These are phyloP conservation scores for Trichoderma arundinaceum DNA, from an alignment of 2,329 filamentous ascomycete genomes.

Conservation along the genomic window DNA sequence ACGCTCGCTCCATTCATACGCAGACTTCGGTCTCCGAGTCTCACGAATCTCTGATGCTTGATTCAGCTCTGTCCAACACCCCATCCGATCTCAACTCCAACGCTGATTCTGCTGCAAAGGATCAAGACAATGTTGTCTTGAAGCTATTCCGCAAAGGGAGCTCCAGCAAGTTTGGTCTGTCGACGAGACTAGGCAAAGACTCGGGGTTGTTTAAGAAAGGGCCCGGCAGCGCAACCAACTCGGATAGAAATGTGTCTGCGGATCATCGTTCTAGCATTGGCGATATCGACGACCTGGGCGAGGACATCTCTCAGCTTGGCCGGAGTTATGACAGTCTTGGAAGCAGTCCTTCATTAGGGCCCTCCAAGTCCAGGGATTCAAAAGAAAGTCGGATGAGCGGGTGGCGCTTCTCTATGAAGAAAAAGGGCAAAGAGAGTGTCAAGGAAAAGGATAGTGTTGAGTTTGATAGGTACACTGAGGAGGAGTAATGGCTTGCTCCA, in stretches of 20 bases:
- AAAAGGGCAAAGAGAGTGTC: conserved; percentile 58
- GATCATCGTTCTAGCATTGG: conserved; percentile 64
- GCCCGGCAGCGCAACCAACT: conserved; percentile 61
- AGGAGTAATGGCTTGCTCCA: conserved; percentile 35
- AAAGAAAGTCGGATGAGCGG: conserved; percentile 57
- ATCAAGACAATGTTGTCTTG: conserved; percentile 63
- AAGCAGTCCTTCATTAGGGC: conserved; percentile 62
- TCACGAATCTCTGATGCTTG: conserved; percentile 62
- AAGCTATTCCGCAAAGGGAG: conserved; percentile 70
- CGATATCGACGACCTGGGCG: conserved; percentile 59
- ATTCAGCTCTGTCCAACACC: conserved; percentile 61
- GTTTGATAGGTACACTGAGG: conserved; percentile 49
- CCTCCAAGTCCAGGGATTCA: conserved; percentile 53
- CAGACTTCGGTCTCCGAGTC: conserved; percentile 65
- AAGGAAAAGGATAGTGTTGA: conserved; percentile 61
- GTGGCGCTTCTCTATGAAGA: conserved; percentile 65
- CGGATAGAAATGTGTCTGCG: conserved; percentile 60
- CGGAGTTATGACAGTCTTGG: conserved; percentile 62
- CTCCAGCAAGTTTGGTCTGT: conserved; percentile 68
- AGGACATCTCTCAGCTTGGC: conserved; percentile 52
- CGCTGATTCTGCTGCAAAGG: conserved; percentile 50
- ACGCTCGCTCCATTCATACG: conserved; percentile 63
- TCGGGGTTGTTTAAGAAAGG: conserved; percentile 64
- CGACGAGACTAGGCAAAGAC: conserved; percentile 61
- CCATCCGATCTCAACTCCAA: conserved; percentile 58